phyloP scores from a whole-genome alignment of 768 basidiomycete genomes.

The Trametes maxima region DNA sequence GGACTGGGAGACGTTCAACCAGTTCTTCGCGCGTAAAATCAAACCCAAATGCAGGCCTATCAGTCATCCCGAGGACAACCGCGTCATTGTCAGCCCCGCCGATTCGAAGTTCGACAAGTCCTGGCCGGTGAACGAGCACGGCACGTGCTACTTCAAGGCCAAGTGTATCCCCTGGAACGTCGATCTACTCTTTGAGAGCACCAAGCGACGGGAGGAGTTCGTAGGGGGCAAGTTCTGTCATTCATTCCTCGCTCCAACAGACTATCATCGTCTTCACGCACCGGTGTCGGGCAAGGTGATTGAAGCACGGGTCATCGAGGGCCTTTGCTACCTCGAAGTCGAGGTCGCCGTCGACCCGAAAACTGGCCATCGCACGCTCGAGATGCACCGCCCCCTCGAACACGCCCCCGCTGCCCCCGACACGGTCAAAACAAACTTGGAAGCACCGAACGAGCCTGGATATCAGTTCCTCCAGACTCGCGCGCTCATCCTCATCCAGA shows the following conservation, averaged over 20 bases:
- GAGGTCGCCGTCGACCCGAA: conserved; percentile 3
- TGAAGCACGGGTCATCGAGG: conserved; percentile 23
- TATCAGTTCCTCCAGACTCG: conserved; percentile 31
- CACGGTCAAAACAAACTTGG: background rate
- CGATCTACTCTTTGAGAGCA: conserved; percentile 22
- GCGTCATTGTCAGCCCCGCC: conserved; percentile 20
- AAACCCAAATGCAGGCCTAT: conserved; percentile 15
- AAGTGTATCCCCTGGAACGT: conserved; percentile 27
- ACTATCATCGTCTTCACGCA: conserved; percentile 30
- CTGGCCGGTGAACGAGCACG: conserved; percentile 19
- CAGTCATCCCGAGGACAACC: background rate
- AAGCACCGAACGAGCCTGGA: conserved; percentile 24
- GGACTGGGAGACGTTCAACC: conserved; percentile 27
- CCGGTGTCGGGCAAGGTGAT: conserved; percentile 24
- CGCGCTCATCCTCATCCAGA: conserved; percentile 26
- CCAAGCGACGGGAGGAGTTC: conserved; percentile 13
- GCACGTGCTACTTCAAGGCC: conserved; percentile 12
- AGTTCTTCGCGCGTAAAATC: conserved; percentile 27
- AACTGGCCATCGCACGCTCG: background rate
- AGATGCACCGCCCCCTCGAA: background rate
- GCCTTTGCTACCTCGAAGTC: conserved; percentile 29
- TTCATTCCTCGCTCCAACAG: conserved; percentile 22
- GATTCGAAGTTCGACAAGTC: conserved; percentile 19
- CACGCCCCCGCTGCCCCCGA: background rate
- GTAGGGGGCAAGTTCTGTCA: conserved; percentile 23